phyloP scores from a whole-genome alignment of 306 rosid genomes.

The Malus orientalis region DNA sequence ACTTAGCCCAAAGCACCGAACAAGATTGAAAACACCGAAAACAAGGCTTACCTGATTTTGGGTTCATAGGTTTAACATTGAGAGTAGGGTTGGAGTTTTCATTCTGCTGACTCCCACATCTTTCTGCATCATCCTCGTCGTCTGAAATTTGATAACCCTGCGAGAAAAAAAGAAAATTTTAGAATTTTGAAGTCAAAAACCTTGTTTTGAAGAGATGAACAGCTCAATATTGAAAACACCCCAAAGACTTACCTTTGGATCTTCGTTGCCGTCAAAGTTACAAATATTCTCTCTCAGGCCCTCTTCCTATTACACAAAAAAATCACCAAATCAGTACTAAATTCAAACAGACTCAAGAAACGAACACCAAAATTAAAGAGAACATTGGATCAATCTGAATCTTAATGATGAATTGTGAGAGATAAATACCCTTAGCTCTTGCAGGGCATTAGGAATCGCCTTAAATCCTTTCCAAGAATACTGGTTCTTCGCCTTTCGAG shows the following conservation, averaged over 20 bases:
- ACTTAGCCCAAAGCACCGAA: background rate
- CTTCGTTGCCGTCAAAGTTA: conserved; percentile 28
- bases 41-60: conserved; percentile 32
- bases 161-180: no score
- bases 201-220: background rate
- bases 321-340: background rate
- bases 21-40: background rate
- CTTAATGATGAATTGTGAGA: background rate
- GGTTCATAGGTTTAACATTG: conserved; percentile 18
- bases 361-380: background rate
- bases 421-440: conserved; percentile 53
- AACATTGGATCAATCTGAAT: background rate
- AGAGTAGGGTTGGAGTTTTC: conserved; percentile 33
- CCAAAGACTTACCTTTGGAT: conserved; percentile 31
- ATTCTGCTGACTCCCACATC: conserved; percentile 73
- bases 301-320: conserved; percentile 45
- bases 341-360: background rate
- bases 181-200: background rate
- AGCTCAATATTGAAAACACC: background rate
- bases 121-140: conserved; percentile 68
- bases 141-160: conserved; percentile 37
- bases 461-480: conserved; percentile 80
- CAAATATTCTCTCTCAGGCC: conserved; percentile 40
- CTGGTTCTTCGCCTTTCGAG: conserved; percentile 82
- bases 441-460: conserved; percentile 55